A percentile compares a stretch with the other conserved stretches of the same genome.
Evolutionary conservation across 2,329 filamentous ascomycete species (phyloP).

Genomic region (Thelonectria discophora): DNA sequence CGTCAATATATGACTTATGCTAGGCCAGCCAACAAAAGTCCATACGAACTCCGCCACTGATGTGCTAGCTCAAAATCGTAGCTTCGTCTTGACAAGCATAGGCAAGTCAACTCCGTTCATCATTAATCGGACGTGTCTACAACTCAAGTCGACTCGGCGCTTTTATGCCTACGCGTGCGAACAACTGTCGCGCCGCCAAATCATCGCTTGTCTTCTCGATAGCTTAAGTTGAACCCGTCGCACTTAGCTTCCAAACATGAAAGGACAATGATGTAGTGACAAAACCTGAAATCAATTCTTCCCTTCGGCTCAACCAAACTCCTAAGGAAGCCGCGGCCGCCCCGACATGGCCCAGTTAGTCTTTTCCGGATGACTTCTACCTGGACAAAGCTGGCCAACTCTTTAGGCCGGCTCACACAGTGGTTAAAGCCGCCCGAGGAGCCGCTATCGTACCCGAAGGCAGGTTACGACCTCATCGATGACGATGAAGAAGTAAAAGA

Average conservation of each 20-base stretch:
- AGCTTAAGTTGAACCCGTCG: not conserved
- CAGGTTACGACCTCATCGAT: not conserved
- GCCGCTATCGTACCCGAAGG: not conserved
- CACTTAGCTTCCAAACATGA: not conserved
- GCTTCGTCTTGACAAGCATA: too few relatives aligned
- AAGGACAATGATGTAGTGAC: not conserved
- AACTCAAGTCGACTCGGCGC: too few relatives aligned
- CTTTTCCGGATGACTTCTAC: not conserved
- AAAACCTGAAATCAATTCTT: not conserved
- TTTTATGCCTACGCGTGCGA: too few relatives aligned
- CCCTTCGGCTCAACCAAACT: not conserved
- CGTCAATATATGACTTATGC: too few relatives aligned
- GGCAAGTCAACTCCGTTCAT: too few relatives aligned
- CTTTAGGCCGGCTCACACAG: not conserved
- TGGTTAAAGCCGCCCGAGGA: not conserved
- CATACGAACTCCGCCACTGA: too few relatives aligned
- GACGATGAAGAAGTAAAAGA: conserved; percentile 43
- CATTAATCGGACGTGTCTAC: too few relatives aligned
- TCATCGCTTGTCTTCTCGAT: too few relatives aligned
- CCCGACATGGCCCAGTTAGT: not conserved
- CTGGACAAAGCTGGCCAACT: not conserved
- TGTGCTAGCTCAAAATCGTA: too few relatives aligned
- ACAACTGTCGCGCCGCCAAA: too few relatives aligned
- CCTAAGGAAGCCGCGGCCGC: not conserved
- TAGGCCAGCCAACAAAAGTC: too few relatives aligned